Evolutionary conservation across 2,329 filamentous ascomycete genomes (phyloP).

Genomic region (Sporothrix pseudoabietina): DNA sequence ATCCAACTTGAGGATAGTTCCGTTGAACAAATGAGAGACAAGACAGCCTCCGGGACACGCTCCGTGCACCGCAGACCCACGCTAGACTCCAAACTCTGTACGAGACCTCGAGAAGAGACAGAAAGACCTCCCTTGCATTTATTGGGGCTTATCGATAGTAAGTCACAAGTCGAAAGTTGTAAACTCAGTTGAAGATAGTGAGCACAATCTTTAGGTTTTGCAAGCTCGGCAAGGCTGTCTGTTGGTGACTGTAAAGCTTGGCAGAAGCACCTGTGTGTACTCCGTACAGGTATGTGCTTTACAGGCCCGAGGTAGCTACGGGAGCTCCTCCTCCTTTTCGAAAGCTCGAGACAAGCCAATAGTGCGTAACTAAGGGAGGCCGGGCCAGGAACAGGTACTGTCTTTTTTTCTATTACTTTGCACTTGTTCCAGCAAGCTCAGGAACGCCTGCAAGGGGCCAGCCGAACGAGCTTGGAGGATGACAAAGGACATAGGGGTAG

Average conservation of each 20-base stretch:
- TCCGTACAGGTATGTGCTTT: background rate
- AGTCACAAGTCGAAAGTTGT: too few species aligned
- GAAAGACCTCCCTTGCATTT: too few species aligned
- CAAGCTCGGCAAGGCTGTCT: background rate
- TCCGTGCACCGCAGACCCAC: background rate
- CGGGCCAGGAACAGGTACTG: background rate
- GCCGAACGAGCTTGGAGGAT: background rate
- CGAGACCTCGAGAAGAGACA: background rate
- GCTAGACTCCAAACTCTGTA: background rate
- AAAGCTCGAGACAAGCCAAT: background rate
- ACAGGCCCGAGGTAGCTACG: background rate
- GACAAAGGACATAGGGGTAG: background rate
- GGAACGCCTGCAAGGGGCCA: conserved; percentile 15
- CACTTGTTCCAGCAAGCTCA: background rate
- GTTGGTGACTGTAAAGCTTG: background rate
- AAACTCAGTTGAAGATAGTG: background rate
- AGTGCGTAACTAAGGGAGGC: background rate
- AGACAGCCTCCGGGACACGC: background rate
- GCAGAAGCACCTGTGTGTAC: background rate
- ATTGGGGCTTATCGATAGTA: too few species aligned
- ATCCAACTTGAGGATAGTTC: background rate
- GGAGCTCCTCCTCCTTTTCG: background rate
- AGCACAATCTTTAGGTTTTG: background rate
- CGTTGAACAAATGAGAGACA: background rate
- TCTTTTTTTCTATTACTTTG: background rate